phyloP scores from a whole-genome alignment of 164 flowering plant species.

The Echeveria elegans region DNA sequence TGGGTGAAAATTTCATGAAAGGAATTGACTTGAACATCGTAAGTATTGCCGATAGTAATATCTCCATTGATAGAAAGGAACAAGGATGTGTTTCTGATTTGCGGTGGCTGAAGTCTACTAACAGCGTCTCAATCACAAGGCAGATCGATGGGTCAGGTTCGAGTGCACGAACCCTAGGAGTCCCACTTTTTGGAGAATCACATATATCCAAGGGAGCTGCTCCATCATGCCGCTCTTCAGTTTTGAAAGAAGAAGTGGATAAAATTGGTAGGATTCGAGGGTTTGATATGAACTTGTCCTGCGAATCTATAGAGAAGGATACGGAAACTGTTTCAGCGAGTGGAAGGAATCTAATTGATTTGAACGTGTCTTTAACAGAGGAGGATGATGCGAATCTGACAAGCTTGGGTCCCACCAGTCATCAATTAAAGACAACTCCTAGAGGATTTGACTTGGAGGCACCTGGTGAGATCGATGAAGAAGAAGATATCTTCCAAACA shows the following conservation, averaged over 20 bases:
- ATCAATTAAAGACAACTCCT: constrained; percentile 17
- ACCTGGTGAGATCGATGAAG: constrained; percentile 26
- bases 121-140: constrained; percentile 18
- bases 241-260: neutral
- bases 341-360: constrained; percentile 36
- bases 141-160: constrained; percentile 17
- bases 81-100: constrained; percentile 17
- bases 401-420: constrained; percentile 16
- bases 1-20: too few relatives aligned
- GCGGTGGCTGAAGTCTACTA: constrained; percentile 40
- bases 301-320: constrained; percentile 16
- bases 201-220: neutral
- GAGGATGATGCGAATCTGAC: constrained; percentile 31
- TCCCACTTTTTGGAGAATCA: constrained; percentile 45
- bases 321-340: neutral
- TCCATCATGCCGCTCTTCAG: neutral
- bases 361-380: constrained; percentile 50
- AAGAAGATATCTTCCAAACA: constrained; percentile 10
- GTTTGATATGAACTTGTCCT: constrained; percentile 49
- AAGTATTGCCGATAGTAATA: constrained; percentile 23
- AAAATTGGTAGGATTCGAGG: constrained; percentile 18
- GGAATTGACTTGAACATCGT: constrained; percentile 20
- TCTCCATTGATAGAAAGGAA: constrained; percentile 13
- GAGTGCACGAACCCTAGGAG: constrained; percentile 38
- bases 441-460: constrained; percentile 66